Evolutionary conservation across 495 filamentous ascomycete species (phyloP), one percentile per base, ranked within the genome.

Genomic region (Friedmanniomyces endolithicus): DNA sequence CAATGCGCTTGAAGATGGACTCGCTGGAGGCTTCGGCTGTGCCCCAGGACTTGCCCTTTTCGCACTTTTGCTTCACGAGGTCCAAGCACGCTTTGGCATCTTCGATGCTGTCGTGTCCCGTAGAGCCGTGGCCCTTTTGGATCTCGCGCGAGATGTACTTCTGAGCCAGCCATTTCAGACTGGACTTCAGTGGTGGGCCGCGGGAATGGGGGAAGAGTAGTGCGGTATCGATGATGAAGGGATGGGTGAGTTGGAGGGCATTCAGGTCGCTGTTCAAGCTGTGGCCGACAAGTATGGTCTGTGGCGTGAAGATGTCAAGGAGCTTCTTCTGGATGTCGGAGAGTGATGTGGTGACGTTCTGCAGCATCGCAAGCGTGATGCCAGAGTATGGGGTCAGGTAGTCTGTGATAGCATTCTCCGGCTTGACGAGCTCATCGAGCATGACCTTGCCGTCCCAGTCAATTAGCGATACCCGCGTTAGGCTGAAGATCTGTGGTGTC

Each of bases 61-160:
- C 88, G 65, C 94, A 95, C 67, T 98, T 98, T 66, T 86, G 81
- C 65, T 90, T 95, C 11, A 95, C 80, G 1, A 98, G 81, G 59
- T 98, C 94, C 16, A 98, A 78, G 53, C 86, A 90, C 2, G 92
- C 88, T 43, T 75, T 79, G 14, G 92, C 87, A 65, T 98, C 92
- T 70, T 98, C 94, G 62, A 95, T 77, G 25, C 85, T 88, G 74
- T 96, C 82, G 63, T 98, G 92, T 9, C 92, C 92, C 17, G 71
- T 77, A 1, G 69, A 72, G 25, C 73, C 73, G 52, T 80, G 75
- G 8, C 83, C 83, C 49, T 82, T 86, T 64, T 98, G 92, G 55
- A 98, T 94, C 63, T 89, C 84, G 46, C 87, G 85, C 53, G 72
- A 74, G 31, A 96, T 78, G 58, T 89, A 86, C 60, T 84, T 86